These are phyloP conservation scores for Globisporangium camurandrum DNA, from an alignment of 352 stramenopile species.

Conservation along the genomic window DNA sequence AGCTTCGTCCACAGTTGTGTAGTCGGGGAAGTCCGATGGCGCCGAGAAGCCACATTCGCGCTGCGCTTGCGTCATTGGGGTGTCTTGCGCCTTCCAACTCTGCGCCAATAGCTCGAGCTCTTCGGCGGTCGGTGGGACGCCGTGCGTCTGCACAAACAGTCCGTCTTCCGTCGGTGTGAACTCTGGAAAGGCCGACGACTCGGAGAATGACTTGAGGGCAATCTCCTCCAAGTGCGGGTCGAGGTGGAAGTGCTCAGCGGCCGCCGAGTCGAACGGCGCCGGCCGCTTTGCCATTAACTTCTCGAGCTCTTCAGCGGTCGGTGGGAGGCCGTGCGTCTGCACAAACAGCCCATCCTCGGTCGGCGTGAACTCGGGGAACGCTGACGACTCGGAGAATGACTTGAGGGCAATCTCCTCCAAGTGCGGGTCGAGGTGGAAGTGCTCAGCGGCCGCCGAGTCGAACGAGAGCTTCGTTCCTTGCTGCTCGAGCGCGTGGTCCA, in stretches of 20 bases:
- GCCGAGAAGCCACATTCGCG: conserved; percentile 40
- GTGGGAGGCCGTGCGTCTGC: conserved; percentile 12
- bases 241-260: conserved; percentile 19
- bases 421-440: conserved; percentile 23
- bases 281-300: no score
- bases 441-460: conserved; percentile 12
- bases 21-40: conserved; percentile 61
- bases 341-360: conserved; percentile 40
- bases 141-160: conserved; percentile 26
- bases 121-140: conserved; percentile 3
- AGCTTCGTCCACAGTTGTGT: conserved; percentile 37
- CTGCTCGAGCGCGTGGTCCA: conserved; percentile 10
- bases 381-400: conserved; percentile 49
- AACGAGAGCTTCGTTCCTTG: conserved; percentile 6
- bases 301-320: conserved; percentile 5
- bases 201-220: conserved; percentile 45
- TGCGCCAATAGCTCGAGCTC: conserved; percentile 2
- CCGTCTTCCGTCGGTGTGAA: conserved; percentile 49
- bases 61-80: conserved; percentile 16
- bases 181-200: conserved; percentile 59
- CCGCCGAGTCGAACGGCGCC: not conserved
- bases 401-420: conserved; percentile 39
- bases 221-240: conserved; percentile 38
- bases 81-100: conserved; percentile 1
- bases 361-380: conserved; percentile 53